A percentile compares a stretch with the other conserved stretches of the same genome.
Conservation (phyloP, 805 yeast species). For the Metschnikowia lachancei region DNA sequence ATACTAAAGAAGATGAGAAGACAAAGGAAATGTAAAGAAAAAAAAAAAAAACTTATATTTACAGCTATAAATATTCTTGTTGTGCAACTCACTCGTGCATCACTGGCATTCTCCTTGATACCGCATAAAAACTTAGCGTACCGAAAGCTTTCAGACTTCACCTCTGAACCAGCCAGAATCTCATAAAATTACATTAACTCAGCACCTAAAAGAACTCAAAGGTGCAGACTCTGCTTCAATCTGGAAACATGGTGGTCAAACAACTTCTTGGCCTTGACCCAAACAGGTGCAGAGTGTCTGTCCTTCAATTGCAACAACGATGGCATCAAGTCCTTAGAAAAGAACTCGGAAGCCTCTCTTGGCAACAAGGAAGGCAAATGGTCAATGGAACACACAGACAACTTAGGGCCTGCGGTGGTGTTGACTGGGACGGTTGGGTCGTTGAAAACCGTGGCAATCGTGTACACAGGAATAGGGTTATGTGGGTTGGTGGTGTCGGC, state of each 20-base stretch:
- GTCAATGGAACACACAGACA: conserved; percentile 92
- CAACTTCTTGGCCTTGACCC: conserved; percentile 84
- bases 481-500: conserved; percentile 99
- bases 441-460: conserved; percentile 83
- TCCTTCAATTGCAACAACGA: conserved; percentile 80
- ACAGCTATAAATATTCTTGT: no score
- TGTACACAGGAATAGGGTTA: conserved; percentile 95
- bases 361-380: conserved; percentile 95
- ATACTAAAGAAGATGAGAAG: no score
- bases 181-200: no score
- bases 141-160: no score
- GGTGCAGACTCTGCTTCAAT: conserved; percentile 28
- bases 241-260: conserved; percentile 84
- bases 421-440: conserved; percentile 87
- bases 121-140: no score
- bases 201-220: not conserved
- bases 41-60: no score
- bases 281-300: conserved; percentile 80
- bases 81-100: no score
- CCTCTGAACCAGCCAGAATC: no score
- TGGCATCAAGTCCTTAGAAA: conserved; percentile 84
- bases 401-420: conserved; percentile 74
- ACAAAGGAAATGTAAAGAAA: no score
- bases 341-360: conserved; percentile 94
- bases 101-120: no score